A percentile compares a stretch with the other conserved stretches of the same genome.
Evolutionary conservation across 495 filamentous ascomycete species (phyloP).

Genomic region (Rhypophila decipiens): DNA sequence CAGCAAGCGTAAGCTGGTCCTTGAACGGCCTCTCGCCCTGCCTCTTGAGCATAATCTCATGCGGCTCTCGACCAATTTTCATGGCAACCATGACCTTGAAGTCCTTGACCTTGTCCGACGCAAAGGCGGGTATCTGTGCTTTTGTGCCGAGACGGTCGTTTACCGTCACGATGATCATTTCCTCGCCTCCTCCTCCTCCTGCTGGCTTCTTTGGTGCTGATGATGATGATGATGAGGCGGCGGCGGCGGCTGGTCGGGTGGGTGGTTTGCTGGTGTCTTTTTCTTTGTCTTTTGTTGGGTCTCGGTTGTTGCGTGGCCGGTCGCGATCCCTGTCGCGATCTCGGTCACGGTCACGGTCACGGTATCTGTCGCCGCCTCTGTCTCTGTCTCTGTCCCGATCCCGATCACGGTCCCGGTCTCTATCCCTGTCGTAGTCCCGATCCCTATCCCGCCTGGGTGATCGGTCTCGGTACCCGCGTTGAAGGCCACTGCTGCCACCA

Average conservation of each 20-base stretch:
- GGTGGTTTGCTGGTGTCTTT: conserved; percentile 24
- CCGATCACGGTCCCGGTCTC: conserved; percentile 21
- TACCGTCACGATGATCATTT: conserved; percentile 87
- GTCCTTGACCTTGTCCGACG: conserved; percentile 70
- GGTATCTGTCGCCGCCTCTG: conserved; percentile 9
- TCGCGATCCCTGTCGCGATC: conserved; percentile 14
- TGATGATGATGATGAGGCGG: background rate
- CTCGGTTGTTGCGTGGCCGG: conserved; percentile 10
- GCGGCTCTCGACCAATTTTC: conserved; percentile 75
- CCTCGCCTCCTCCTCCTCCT: conserved; percentile 43
- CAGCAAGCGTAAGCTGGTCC: conserved; percentile 74
- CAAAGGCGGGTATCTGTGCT: conserved; percentile 78
- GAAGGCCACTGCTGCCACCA: conserved; percentile 35
- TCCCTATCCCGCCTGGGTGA: conserved; percentile 31
- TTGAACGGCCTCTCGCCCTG: conserved; percentile 91
- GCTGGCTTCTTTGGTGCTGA: conserved; percentile 14
- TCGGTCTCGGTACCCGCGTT: conserved; percentile 50
- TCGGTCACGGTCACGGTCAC: conserved; percentile 10
- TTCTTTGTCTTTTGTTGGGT: conserved; percentile 2
- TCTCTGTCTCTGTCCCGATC: conserved; percentile 12
- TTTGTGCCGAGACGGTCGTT: conserved; percentile 91
- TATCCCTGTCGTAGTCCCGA: conserved; percentile 25
- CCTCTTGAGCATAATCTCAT: conserved; percentile 85
- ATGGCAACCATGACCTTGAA: conserved; percentile 90
- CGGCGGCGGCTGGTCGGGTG: conserved; percentile 5